Evolutionary conservation across 495 filamentous ascomycete species (phyloP), one percentile per base, ranked within the genome.

Genomic region (Aspergillus nidulans): DNA sequence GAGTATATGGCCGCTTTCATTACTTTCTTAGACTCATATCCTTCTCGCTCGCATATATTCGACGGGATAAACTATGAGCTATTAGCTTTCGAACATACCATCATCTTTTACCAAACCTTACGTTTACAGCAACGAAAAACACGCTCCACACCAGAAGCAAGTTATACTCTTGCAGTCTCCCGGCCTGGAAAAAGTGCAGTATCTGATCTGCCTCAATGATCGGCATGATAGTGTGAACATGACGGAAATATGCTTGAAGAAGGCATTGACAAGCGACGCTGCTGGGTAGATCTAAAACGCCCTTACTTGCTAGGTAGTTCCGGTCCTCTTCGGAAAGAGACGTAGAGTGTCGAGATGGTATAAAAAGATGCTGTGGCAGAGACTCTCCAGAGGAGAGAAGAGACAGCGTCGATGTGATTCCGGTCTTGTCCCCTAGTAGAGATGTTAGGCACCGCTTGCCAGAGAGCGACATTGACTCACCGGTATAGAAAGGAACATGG

Each of bases 171-270:
- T 60, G 51, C 12, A 63, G 49, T 10, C 63, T 58, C 8, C 62
- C 63, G 25, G 48, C 21, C n/a, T 50, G 52, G 28, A 68, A 61
- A 24, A 58, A 57, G 16, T 58, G 30, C 21, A 75, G 47, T 39
- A 76, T 63, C 0, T 53, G 42, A 7, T 63, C 56, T 2, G 50
- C 67, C 30, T 77, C 72, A 18, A 77, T 57, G 16, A 76, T 59
- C 1, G 73, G 74, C 24, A 74, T 45, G 13, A 73, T 61, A 6
- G 72, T 67, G 55, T 76, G 71, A 10, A 76, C 70, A 54, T 74
- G 63, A 26, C 63, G 53, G 36, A 76, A 67, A 40, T 75, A 74
- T 23, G 65, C 64, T 5, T 40, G 52, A 43, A 76, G 25, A 36
- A 72, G 54, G 32, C 43, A 36, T 24, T 65, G 47, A 49, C 67